These are phyloP conservation scores for Fusarium anthophilum DNA, from an alignment of 2,329 filamentous ascomycete genomes.

Conservation along the genomic window DNA sequence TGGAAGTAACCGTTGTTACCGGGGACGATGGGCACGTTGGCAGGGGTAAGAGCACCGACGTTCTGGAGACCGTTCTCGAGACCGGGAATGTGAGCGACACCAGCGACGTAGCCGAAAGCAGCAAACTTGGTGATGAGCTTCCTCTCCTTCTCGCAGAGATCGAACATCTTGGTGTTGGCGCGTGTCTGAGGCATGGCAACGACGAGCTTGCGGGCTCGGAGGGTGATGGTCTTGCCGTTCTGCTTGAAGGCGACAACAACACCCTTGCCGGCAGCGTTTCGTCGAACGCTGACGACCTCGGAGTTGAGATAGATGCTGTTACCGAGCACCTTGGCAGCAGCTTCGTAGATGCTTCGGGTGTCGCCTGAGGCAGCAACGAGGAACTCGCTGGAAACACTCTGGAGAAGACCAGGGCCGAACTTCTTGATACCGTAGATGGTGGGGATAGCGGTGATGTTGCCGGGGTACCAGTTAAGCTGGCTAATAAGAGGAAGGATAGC, in stretches of 20 bases:
- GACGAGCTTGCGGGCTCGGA: conserved; percentile 26
- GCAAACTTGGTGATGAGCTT: conserved; percentile 25
- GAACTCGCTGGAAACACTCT: conserved; percentile 10
- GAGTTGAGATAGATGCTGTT: conserved; percentile 16
- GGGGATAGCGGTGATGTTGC: conserved; percentile 22
- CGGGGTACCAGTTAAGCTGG: conserved; percentile 33
- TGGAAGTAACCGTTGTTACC: conserved; percentile 9
- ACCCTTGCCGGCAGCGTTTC: not conserved
- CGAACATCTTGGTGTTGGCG: conserved; percentile 5
- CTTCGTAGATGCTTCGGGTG: conserved; percentile 17
- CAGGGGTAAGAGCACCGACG: conserved; percentile 15
- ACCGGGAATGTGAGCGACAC: conserved; percentile 19
- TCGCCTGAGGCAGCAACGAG: conserved; percentile 15
- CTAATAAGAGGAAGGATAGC: conserved; percentile 18
- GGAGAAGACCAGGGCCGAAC: conserved; percentile 22
- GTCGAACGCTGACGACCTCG: not conserved
- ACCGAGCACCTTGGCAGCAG: conserved; percentile 6
- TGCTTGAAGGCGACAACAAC: conserved; percentile 8
- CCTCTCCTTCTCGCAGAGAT: conserved; percentile 3
- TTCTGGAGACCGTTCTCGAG: conserved; percentile 16
- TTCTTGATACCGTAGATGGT: conserved; percentile 34
- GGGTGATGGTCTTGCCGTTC: not conserved
- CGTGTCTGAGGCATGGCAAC: conserved; percentile 31
- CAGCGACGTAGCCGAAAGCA: conserved; percentile 12
- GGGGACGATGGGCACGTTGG: conserved; percentile 5